A percentile compares a stretch with the other conserved stretches of the same genome.
Conservation (phyloP, 2,329 filamentous ascomycete species). For the Pezicula radicicola region DNA sequence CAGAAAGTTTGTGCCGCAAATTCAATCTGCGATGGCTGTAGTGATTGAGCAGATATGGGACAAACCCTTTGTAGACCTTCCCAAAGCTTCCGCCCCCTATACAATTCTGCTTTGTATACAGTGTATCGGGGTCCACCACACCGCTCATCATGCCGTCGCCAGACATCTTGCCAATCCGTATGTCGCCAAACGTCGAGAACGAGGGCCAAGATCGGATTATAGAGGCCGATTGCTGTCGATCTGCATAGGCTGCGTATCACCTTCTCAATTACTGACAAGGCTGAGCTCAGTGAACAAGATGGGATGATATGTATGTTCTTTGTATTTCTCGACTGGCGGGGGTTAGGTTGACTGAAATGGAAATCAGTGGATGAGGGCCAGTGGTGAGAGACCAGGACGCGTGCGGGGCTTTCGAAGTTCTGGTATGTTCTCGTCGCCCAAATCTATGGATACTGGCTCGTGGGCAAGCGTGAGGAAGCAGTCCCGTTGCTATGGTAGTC, state of each 20-base stretch:
- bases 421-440: not conserved
- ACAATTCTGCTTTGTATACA: slow-evolving; percentile 92
- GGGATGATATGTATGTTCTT: no score
- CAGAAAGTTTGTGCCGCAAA: no score
- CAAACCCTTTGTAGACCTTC: slow-evolving; percentile 95
- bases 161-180: slow-evolving; percentile 19
- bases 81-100: slow-evolving; percentile 97
- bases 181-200: no score
- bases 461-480: not conserved
- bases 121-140: slow-evolving; percentile 76
- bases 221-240: not conserved
- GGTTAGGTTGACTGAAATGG: not conserved
- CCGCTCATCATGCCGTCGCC: slow-evolving; percentile 37
- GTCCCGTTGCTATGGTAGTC: slow-evolving; percentile 3
- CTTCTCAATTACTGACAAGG: no score
- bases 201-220: no score
- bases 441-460: not conserved
- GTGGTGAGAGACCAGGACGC: no score
- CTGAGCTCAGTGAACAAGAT: no score
- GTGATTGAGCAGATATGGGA: slow-evolving; percentile 10
- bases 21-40: no score
- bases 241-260: not conserved
- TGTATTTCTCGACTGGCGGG: no score
- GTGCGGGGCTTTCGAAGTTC: not conserved
- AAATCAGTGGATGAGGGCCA: not conserved